Evolutionary conservation across 177 flowering plant genomes (phyloP), one percentile per base, ranked within the genome.

Genomic region (Vitis hybrid): DNA sequence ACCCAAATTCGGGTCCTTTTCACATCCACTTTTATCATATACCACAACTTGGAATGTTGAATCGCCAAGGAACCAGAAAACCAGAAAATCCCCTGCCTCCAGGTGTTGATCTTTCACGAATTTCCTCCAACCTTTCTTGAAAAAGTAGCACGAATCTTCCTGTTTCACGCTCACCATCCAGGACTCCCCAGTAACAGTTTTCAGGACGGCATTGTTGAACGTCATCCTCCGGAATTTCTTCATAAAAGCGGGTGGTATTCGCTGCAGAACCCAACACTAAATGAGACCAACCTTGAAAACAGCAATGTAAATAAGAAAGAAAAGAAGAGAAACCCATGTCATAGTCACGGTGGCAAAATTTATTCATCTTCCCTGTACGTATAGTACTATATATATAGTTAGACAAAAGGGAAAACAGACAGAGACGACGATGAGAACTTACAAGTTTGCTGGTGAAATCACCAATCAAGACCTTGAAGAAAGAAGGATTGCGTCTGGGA

Each of bases 11-110:
- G 15, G 16, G n/a, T 65, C 13, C 57, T 65, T 65, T 10, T 50
- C 55, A 33, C 67, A 51, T 33, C 56, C 31, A 65, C 14, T 65
- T 51, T 3, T 51, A 65, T 31, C 67, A 20, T 50, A 65, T 19
- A 7, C 14, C 22, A 8, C 2, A 51, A 65, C 56, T 5, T 20
- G 3, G 67, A 65, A 65, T 13, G 11, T 2, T 19, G 55, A 49
- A 15, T 51, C 20, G 9, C 56, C 39, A 65, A 12, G 1, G 8
- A 10, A 65, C 33, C 39, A 10, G 39, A 65, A 64, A 20, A 65
- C 56, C 13, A 65, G 18, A 26, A 65, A 65, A 52, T 51, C 57
- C 57, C 57, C 67, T 9, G 22, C 1, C 49, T 65, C 57, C 8
- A 51, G 7, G 1, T 12, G 5, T 0, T 22, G 33, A 22, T 50